Evolutionary conservation across 2,329 filamentous ascomycete genomes (phyloP), one percentile per base, ranked within the genome.

Genomic region (Ophiocordyceps polyrhachis-furcata): DNA sequence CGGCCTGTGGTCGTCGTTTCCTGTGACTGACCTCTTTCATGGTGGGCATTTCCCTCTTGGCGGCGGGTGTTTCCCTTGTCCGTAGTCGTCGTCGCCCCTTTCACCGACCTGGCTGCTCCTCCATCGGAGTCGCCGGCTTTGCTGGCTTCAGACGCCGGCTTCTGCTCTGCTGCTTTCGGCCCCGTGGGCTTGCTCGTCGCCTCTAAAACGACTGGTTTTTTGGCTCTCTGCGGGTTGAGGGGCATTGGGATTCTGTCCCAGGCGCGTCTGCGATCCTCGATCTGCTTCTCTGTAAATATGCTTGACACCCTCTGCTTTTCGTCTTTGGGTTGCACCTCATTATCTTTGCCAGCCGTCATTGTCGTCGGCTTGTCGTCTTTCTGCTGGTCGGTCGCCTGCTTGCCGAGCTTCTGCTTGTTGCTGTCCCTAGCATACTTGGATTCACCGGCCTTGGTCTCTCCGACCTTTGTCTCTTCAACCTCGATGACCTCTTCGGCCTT

Each of bases 241-340:
- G 60, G 59, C 56, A 61, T 56, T 37, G 55, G 48, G 49, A 62
- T 62, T 46, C 53, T 59, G 53, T 58, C 51, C 58, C 57, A 60
- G 44, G 52, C 53, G 52, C 54, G 50, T 47, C 50, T 55, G 45
- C 59, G 55, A 37, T 50, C 51, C 48, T 55, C 54, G 31, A 60
- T 58, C 45, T 62, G 49, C 42, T 56, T 48, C 41, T 55, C 51
- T 13, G 59, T 59, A 35, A 59, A 60, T 5, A 46, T 42, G 37
- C 55, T 54, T 17, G 48, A 29, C 17, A 32, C 43, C 29, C 52
- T 50, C 23, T 28, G 25, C 23, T 52, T 49, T n/a, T 19, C 23
- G 13, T 25, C 14, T 23, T 47, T 41, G 41, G 20, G 21, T 35
- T 35, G 15, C 8, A 25, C n/a, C 29, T 25, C 21, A 20, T 44